Base-by-base conservation (phyloP, 2,329 filamentous ascomycete genomes). In the Colletotrichum coccodes region DNA sequence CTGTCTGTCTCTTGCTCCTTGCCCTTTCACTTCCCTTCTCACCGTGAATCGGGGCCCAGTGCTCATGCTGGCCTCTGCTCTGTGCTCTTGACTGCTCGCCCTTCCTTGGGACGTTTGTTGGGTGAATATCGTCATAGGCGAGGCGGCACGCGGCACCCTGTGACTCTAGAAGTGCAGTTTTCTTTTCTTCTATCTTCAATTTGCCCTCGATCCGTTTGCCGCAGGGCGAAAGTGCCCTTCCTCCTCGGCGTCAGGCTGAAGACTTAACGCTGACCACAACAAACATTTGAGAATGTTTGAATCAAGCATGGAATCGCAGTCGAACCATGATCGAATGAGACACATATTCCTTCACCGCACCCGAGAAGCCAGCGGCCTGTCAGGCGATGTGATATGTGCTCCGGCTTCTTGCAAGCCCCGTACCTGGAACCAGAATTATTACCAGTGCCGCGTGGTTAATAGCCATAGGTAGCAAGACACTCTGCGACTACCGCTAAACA, bases 311-410 rank as follows among this genome's bases (percentile, higher is more conserved):
- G 65, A 60, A 60, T 14, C 47, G 50, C 40, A 60, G 40, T 65
- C 65, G 61, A 65, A 65, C 52, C n/a, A 60, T 56, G 49, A 65
- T 65, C 46, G n/a, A 60, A 68, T 65, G 65, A 60, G 65, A 68
- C 65, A 68, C 49, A 16, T 21, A 42, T 34, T 54, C 46, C 60
- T 64, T 36, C 47, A 54, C 47, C 65, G 40, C 49, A 34, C 56
- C 46, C 26, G 21, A 28, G 60, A 30, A 63, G 30, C 18, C 16
- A 21, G 42, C 28, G 49, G 34, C 32, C n/a, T 32, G 26, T 21
- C 46, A 26, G 18, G 32, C 30, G 47, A 53, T 23, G 36, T 36
- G 34, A 30, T 52, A 50, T 65, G 34, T 44, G 47, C 54, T 36
- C 65, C 36, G 64, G 50, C 61, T 59, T 59, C 26, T 42, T 53